phyloP scores from a whole-genome alignment of 129 eudicot species.

The Kitagawia praeruptora region DNA sequence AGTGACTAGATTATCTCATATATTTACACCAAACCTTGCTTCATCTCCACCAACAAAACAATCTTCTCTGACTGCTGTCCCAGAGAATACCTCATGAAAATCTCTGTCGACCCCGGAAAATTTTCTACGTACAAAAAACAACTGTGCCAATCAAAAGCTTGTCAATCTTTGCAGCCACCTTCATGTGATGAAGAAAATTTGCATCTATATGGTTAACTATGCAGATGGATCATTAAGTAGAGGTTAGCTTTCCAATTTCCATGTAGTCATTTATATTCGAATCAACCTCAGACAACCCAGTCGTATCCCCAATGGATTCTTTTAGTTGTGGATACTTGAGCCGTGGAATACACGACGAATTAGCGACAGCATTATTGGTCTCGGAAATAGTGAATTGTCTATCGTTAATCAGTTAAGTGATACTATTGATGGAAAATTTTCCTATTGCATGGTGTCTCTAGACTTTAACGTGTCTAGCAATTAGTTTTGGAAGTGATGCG shows the following conservation, averaged over 20 bases:
- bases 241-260: not conserved
- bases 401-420: slow-evolving; percentile 3
- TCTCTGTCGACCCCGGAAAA: not conserved
- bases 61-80: not conserved
- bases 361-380: slow-evolving; percentile 10
- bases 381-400: slow-evolving; percentile 6
- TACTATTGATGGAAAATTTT: slow-evolving; percentile 31
- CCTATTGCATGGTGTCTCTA: slow-evolving; percentile 46
- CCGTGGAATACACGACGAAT: not conserved
- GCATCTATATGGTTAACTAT: not conserved
- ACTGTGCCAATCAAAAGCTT: too few relatives aligned
- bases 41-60: not conserved
- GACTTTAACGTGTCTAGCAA: slow-evolving; percentile 22
- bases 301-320: not conserved
- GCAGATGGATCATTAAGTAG: not conserved
- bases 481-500: too few relatives aligned
- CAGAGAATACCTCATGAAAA: not conserved
- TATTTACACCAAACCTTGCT: not conserved
- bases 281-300: not conserved
- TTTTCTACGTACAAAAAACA: not conserved
- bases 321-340: slow-evolving; percentile 11
- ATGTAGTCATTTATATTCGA: not conserved
- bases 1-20: not conserved
- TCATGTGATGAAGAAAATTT: not conserved
- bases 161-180: too few relatives aligned